These are phyloP conservation scores for Francoa sonchifolia DNA, from an alignment of 441 rosid genomes.

Conservation along the genomic window DNA sequence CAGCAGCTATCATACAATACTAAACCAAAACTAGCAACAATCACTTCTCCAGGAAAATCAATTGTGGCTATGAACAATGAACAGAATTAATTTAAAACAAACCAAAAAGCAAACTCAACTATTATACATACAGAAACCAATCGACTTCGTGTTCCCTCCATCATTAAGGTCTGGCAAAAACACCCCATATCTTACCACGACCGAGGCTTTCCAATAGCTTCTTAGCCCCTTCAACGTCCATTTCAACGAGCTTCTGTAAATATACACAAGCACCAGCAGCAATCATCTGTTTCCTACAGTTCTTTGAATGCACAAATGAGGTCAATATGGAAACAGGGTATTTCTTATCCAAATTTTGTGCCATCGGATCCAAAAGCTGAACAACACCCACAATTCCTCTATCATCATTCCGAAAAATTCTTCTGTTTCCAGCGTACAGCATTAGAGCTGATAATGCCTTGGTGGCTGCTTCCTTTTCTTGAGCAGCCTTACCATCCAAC, in stretches of 20 bases:
- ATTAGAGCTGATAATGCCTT: slow-evolving; percentile 47
- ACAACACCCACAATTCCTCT: slow-evolving; percentile 46
- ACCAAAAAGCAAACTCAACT: slow-evolving; percentile 12
- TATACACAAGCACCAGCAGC: slow-evolving; percentile 54
- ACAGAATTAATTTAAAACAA: slow-evolving; percentile 10
- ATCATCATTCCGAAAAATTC: slow-evolving; percentile 40
- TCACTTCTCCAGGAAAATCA: slow-evolving; percentile 23
- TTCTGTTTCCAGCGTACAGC: slow-evolving; percentile 35
- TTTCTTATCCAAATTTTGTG: slow-evolving; percentile 44
- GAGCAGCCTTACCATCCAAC: slow-evolving; percentile 75
- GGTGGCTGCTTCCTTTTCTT: slow-evolving; percentile 82
- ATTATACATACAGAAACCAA: slow-evolving; percentile 30
- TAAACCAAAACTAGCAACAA: slow-evolving; percentile 16
- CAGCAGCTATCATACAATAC: slow-evolving; percentile 15
- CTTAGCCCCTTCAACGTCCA: slow-evolving; percentile 74
- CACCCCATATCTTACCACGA: slow-evolving; percentile 69
- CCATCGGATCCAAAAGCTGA: slow-evolving; percentile 51
- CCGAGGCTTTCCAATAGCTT: slow-evolving; percentile 49
- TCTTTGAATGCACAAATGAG: slow-evolving; percentile 45
- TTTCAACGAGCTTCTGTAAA: slow-evolving; percentile 60
- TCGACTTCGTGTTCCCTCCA: slow-evolving; percentile 3
- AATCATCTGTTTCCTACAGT: slow-evolving; percentile 65
- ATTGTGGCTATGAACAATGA: slow-evolving; percentile 35
- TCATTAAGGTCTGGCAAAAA: slow-evolving; percentile 43
- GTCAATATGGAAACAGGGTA: slow-evolving; percentile 45